Base-by-base conservation (phyloP, 2,329 filamentous ascomycete genomes). In the Colletotrichum phormii region DNA sequence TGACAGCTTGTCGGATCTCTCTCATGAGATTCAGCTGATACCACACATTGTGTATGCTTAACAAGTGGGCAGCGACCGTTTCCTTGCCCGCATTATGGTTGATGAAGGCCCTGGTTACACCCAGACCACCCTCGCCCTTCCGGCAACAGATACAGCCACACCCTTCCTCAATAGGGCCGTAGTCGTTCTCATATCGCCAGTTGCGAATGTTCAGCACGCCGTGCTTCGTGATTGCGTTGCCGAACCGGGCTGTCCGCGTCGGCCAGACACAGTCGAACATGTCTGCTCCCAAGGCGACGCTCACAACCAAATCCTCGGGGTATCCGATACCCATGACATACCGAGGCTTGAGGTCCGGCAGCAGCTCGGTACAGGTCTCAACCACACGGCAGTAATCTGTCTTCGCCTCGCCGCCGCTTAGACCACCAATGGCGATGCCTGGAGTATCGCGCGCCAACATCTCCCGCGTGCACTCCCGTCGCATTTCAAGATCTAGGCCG, bases 241-340 rank as follows among this genome's bases (percentile, higher is more conserved):
- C 97, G 80, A 99, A 99, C 42, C 97, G 91, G 80, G 97, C 97
- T 46, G 97, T 99, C 66, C 97, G 89, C 5, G 97, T 98, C 1
- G 97, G 97, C 97, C 97, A 99, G 7, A 99, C 97, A 80, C 97
- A 99, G 84, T 99, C 97, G 81, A 99, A 99, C 97, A 99, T 99
- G 83, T 99, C 97, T 61, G 97, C 97, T 4, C 97, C 97, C 0
- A 99, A 88, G 1, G 97, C 97, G 4, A 98, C 92, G 65, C 95
- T 97, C 51, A 99, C 95, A 2, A 99, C 90, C 68, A 99, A 87
- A 79, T 99, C 97, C 84, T 98, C 97, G 1, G 97, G 97, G 82
- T 98, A 99, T 13, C 97, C 95, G 77, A 99, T 97, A 22, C 97
- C 97, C 97, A 99, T 99, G 70, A 99, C 96, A 84, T 99, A 99